Percentiles rank a stretch among this genome's conserved stretches.
phyloP scores from a whole-genome alignment of 108 stramenopile species.

The Nitzschia sp. region DNA sequence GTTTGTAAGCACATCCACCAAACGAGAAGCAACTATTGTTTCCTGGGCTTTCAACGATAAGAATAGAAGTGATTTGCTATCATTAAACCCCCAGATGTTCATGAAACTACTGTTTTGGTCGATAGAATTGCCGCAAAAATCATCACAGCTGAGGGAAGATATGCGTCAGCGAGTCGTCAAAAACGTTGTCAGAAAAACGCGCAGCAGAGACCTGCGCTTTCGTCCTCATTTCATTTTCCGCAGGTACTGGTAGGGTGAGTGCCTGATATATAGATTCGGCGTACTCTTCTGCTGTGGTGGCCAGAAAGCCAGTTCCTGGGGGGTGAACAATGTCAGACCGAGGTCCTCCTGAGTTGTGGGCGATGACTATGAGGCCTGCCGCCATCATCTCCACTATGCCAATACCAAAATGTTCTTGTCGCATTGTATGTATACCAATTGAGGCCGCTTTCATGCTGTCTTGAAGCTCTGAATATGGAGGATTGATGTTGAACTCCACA shows the following conservation, averaged over 20 bases:
- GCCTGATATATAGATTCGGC: slow-evolving; percentile 67
- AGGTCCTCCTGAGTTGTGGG: slow-evolving; percentile 97
- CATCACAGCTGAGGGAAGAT: slow-evolving; percentile 1
- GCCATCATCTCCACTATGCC: slow-evolving; percentile 99
- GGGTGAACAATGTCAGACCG: slow-evolving; percentile 70
- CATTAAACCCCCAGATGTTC: neutral
- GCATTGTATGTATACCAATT: slow-evolving; percentile 99
- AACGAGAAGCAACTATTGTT: neutral
- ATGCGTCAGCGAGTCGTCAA: slow-evolving; percentile 33
- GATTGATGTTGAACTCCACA: slow-evolving; percentile 89
- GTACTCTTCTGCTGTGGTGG: slow-evolving; percentile 70
- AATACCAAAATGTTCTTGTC: slow-evolving; percentile 99
- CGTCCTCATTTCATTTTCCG: slow-evolving; percentile 37
- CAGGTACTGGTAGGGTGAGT: slow-evolving; percentile 38
- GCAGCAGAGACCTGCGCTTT: slow-evolving; percentile 50
- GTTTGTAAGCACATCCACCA: neutral
- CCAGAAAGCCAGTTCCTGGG: slow-evolving; percentile 66
- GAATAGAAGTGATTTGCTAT: neutral
- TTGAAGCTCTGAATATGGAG: slow-evolving; percentile 80
- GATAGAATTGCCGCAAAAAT: neutral
- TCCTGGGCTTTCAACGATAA: neutral
- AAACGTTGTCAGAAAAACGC: slow-evolving; percentile 75
- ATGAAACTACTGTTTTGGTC: neutral
- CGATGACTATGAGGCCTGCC: slow-evolving; percentile 90
- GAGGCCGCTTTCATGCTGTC: slow-evolving; percentile 67